phyloP scores from a whole-genome alignment of 257 asterid species.

The Penstemon barbatus region DNA sequence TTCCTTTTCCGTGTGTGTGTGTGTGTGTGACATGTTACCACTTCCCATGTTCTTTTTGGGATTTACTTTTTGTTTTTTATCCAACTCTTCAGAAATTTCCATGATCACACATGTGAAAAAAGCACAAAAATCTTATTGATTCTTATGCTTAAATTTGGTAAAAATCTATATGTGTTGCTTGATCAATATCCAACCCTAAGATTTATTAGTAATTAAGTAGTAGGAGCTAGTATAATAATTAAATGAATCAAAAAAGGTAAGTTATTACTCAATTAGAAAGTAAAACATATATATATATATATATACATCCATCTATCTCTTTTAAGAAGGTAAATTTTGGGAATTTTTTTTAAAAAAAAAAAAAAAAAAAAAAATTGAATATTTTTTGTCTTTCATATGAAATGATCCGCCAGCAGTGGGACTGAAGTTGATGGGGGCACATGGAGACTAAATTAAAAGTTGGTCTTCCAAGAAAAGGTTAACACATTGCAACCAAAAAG shows the following conservation, averaged over 20 bases:
- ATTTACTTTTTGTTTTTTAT: conserved; percentile 70
- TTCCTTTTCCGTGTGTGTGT: conserved; percentile 41
- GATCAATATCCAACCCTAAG: no score
- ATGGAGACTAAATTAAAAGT: conserved; percentile 61
- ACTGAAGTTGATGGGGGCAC: conserved; percentile 54
- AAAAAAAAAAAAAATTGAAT: no score
- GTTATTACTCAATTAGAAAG: no score
- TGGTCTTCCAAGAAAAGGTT: conserved; percentile 56
- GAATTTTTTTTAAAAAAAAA: conserved; percentile 4
- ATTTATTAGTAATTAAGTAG: no score
- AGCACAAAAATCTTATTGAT: conserved; percentile 12
- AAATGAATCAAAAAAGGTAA: no score
- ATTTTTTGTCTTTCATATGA: conserved; percentile 38
- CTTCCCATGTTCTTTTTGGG: conserved; percentile 31
- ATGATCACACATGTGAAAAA: neutral
- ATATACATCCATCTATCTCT: neutral
- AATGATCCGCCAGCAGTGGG: conserved; percentile 36
- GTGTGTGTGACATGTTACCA: conserved; percentile 61
- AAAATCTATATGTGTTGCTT: no score
- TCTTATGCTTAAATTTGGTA: neutral
- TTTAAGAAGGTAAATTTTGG: neutral
- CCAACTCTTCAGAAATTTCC: conserved; percentile 33
- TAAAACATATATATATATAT: no score
- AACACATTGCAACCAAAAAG: conserved; percentile 48
- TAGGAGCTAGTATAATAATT: no score